Conservation (phyloP, 2,329 filamentous ascomycete genomes). For the Aulographum hederae region DNA sequence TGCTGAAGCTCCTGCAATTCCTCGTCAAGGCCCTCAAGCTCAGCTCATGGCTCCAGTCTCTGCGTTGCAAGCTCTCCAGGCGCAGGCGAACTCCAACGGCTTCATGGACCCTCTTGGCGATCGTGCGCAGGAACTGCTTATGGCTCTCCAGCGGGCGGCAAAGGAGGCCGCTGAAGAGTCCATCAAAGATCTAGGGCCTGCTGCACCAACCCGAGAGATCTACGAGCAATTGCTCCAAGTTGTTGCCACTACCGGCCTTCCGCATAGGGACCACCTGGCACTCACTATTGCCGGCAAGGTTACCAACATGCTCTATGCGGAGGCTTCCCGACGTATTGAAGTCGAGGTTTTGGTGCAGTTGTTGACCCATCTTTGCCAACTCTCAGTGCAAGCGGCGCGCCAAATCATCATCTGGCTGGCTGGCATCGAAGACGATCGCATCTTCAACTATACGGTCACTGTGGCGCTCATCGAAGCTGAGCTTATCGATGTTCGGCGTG, state of each 20-base stretch:
- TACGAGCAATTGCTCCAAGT: constrained; percentile 37
- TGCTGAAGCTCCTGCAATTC: constrained; percentile 41
- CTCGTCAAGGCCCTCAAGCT: constrained; percentile 35
- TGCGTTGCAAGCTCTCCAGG: constrained; percentile 14
- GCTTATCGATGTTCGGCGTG: constrained; percentile 39
- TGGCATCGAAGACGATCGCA: constrained; percentile 34
- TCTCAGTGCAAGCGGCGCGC: constrained; percentile 38
- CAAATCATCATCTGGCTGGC: constrained; percentile 32
- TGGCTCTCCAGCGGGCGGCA: constrained; percentile 36
- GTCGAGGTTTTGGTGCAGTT: constrained; percentile 45
- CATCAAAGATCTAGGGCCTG: constrained; percentile 36
- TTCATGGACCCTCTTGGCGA: constrained; percentile 38
- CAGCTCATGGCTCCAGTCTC: constrained; percentile 18
- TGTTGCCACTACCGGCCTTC: constrained; percentile 26
- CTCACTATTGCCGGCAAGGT: constrained; percentile 31
- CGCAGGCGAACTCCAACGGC: constrained; percentile 38
- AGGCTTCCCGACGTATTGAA: constrained; percentile 36
- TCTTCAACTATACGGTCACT: constrained; percentile 43
- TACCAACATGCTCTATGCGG: constrained; percentile 8
- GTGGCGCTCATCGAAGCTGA: constrained; percentile 40
- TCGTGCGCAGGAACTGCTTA: constrained; percentile 33
- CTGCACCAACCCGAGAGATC: constrained; percentile 35
- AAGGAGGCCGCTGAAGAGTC: constrained; percentile 39
- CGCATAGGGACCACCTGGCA: constrained; percentile 34
- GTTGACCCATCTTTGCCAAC: constrained; percentile 40